A percentile compares a stretch with the other conserved stretches of the same genome.
Conservation (phyloP, 352 stramenopile genomes). For the Pythium scleroteichum region DNA sequence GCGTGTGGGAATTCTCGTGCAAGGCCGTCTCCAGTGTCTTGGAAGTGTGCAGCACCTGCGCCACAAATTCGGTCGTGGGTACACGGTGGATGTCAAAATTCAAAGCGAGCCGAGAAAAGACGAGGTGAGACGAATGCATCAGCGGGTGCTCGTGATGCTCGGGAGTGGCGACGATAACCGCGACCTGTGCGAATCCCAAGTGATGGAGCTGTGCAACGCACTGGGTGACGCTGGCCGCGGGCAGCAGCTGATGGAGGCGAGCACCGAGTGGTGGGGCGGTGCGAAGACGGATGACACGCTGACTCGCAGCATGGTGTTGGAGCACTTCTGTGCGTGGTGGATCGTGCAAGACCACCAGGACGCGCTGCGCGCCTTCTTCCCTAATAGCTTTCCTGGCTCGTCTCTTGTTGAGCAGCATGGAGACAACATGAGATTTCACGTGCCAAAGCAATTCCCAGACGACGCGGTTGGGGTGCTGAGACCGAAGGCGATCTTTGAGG, state of each 20-base stretch:
- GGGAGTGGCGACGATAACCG: background rate
- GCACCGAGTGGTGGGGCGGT: constrained; percentile 8
- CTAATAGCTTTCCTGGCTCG: constrained; percentile 12
- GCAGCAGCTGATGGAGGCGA: constrained; percentile 4
- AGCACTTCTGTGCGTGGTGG: constrained; percentile 24
- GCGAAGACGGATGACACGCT: background rate
- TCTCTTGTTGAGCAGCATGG: constrained; percentile 69
- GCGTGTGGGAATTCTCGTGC: constrained; percentile 39
- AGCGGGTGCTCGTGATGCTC: background rate
- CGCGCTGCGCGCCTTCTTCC: constrained; percentile 21
- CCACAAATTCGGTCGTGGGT: constrained; percentile 89
- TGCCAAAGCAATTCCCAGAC: constrained; percentile 22
- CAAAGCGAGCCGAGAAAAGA: constrained; percentile 34
- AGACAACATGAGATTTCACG: constrained; percentile 33
- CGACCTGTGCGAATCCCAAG: constrained; percentile 9
- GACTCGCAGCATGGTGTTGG: constrained; percentile 7
- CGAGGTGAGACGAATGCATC: constrained; percentile 3
- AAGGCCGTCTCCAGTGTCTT: constrained; percentile 41
- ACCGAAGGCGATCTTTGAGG: constrained; percentile 58
- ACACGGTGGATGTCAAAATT: constrained; percentile 76
- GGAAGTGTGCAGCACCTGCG: constrained; percentile 89
- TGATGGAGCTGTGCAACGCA: constrained; percentile 7
- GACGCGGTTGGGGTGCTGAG: background rate
- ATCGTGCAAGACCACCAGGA: constrained; percentile 15
- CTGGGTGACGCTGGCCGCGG: constrained; percentile 9